A percentile compares a stretch with the other conserved stretches of the same genome.
Evolutionary conservation across 805 yeast genomes (phyloP).

Genomic region (Lipomyces yamanashiensis): DNA sequence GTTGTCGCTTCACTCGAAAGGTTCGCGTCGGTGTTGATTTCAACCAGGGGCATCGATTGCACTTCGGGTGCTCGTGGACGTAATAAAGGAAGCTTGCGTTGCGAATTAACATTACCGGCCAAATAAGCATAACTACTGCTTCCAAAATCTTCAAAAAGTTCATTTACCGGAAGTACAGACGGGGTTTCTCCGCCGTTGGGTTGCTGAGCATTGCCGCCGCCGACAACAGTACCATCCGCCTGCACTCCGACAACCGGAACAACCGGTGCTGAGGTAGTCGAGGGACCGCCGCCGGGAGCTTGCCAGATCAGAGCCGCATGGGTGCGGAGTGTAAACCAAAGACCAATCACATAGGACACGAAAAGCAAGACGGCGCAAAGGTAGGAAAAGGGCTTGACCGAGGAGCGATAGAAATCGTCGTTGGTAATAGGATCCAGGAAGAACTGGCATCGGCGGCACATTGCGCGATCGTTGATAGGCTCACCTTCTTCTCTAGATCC

Average conservation of each 20-base stretch:
- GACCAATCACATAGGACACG: slow-evolving; percentile 82
- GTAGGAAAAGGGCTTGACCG: slow-evolving; percentile 81
- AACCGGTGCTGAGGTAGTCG: slow-evolving; percentile 21
- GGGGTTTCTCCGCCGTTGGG: slow-evolving; percentile 12
- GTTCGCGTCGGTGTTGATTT: slow-evolving; percentile 8
- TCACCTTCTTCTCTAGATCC: slow-evolving; percentile 32
- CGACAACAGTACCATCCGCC: slow-evolving; percentile 7
- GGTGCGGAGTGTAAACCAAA: slow-evolving; percentile 90
- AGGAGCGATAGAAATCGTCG: slow-evolving; percentile 67
- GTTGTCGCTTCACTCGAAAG: background rate
- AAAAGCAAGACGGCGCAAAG: slow-evolving; percentile 81
- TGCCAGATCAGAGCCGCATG: slow-evolving; percentile 95
- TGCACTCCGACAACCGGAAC: slow-evolving; percentile 9
- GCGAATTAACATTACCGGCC: slow-evolving; percentile 10
- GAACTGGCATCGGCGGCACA: slow-evolving; percentile 74
- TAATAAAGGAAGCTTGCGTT: slow-evolving; percentile 27
- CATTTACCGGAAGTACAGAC: slow-evolving; percentile 30
- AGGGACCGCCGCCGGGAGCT: slow-evolving; percentile 22
- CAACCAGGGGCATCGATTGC: slow-evolving; percentile 29
- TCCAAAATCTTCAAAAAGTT: slow-evolving; percentile 15
- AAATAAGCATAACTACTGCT: background rate
- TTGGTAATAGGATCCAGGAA: slow-evolving; percentile 70
- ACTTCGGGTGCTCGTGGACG: slow-evolving; percentile 14
- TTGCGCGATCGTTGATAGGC: slow-evolving; percentile 37
- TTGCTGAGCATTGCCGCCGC: background rate